These are phyloP conservation scores for Amylostereum areolatum DNA, from an alignment of 1,284 basidiomycete genomes.

Conservation along the genomic window DNA sequence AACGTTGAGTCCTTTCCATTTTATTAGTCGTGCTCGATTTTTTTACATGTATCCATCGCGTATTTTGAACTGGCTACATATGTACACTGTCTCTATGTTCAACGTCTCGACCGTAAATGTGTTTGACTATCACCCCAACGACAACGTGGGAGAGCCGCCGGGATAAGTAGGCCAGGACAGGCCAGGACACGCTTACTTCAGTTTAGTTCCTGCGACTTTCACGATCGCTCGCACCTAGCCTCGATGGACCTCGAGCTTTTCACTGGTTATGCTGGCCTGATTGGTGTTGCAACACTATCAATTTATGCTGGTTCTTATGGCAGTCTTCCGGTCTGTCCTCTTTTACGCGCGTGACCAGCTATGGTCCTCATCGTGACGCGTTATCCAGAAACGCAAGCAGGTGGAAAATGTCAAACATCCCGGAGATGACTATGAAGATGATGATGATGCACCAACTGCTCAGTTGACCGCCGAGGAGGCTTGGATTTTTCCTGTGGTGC, in stretches of 20 bases:
- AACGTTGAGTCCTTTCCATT: too few species aligned
- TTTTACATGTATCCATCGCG: too few species aligned
- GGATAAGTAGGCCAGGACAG: too few species aligned
- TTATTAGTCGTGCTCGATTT: too few species aligned
- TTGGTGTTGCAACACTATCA: slow-evolving; percentile 52
- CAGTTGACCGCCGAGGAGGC: slow-evolving; percentile 67
- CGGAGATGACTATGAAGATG: slow-evolving; percentile 39
- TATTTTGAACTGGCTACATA: too few species aligned
- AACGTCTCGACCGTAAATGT: too few species aligned
- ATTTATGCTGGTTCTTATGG: slow-evolving; percentile 64
- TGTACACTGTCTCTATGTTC: too few species aligned
- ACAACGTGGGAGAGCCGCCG: too few species aligned
- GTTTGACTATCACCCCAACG: too few species aligned
- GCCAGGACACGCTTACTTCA: too few species aligned
- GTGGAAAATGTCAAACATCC: slow-evolving; percentile 17
- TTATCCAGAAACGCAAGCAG: slow-evolving; percentile 22
- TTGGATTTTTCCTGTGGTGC: slow-evolving; percentile 71
- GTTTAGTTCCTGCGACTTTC: not conserved
- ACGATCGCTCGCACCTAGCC: not conserved
- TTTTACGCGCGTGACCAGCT: not conserved
- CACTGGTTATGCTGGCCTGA: slow-evolving; percentile 61
- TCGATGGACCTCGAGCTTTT: slow-evolving; percentile 37
- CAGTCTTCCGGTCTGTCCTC: slow-evolving; percentile 54
- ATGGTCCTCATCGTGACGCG: not conserved
- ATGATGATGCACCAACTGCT: slow-evolving; percentile 32